Conservation (phyloP, 805 yeast species). For the Pichia manshurica region DNA sequence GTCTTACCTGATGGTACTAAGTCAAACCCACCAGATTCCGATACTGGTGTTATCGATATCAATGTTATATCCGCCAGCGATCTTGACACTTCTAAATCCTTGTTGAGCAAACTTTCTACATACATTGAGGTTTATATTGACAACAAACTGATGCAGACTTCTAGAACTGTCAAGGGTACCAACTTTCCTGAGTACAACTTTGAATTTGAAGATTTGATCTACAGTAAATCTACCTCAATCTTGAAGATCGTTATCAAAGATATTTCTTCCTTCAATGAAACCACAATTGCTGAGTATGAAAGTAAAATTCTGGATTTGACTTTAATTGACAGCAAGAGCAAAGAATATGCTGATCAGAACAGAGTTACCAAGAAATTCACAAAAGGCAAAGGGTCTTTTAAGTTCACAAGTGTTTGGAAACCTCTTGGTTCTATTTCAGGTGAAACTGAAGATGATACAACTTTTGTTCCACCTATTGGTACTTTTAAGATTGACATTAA, state of each 20-base stretch:
- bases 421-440: constrained; percentile 55
- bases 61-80: constrained; percentile 54
- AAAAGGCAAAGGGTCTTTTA: constrained; percentile 48
- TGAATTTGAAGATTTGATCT: constrained; percentile 53
- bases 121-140: constrained; percentile 63
- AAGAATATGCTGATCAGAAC: constrained; percentile 41
- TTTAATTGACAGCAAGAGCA: constrained; percentile 31
- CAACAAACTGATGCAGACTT: constrained; percentile 46
- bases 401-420: constrained; percentile 61
- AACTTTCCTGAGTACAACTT: constrained; percentile 74
- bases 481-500: constrained; percentile 55
- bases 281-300: constrained; percentile 47
- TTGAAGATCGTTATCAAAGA: constrained; percentile 58
- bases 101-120: constrained; percentile 53
- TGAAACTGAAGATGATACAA: constrained; percentile 34
- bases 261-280: constrained; percentile 44
- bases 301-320: constrained; percentile 46
- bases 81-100: constrained; percentile 47
- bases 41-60: constrained; percentile 67
- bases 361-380: constrained; percentile 33
- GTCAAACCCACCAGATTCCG: constrained; percentile 50
- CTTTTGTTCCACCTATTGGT: constrained; percentile 59
- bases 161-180: constrained; percentile 57
- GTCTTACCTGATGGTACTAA: constrained; percentile 44
- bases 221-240: constrained; percentile 52